Base-by-base conservation (phyloP, 352 stramenopile genomes). In the Salisapilia sapeloensis region DNA sequence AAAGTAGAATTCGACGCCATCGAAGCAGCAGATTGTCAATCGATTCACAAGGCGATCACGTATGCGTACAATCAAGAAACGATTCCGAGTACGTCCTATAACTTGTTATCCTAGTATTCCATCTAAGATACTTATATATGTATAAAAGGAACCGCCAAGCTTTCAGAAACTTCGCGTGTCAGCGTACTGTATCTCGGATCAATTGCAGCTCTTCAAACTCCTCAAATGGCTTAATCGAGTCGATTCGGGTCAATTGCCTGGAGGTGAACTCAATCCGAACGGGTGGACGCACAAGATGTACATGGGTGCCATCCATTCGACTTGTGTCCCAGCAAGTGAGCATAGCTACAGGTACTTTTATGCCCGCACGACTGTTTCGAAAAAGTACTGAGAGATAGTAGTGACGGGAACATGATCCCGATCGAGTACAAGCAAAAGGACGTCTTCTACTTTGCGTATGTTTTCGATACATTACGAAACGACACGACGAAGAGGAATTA, bases 241-340 rank as follows among this genome's bases (percentile, higher is more conserved):
- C 15, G 70, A 85, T 40, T 85, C 65, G 3, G 69, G 67, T 2
- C 69, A 86, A 47, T 35, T 86, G 8, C 69, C 69, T 0, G 69
- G 72, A 6, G 69, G 70, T 24, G 72, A 89, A 31, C 48, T 89
- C 14, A 77, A 81, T 40, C 62, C 66, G 1, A 58, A 85, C 33
- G 72, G 72, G 12, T 89, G 72, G 72, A 60, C 30, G 26, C 63
- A 83, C 55, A 81, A 85, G 40, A 85, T 89, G 70, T 82, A 85
- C 54, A 83, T 89, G 69, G 72, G 72, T 19, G 72, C 61, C 22
- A 82, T 89, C 35, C 72, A 89, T 43, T 80, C 69, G 35, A 72
- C 51, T 12, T 85, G 61, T 25, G 60, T 53, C 4, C 64, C 72
- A 23, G 31, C 46, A 6, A 31, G 34, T 8, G 55, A 77, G 33